Conservation (phyloP, 331 rosid genomes). For the Arachis monticola region DNA sequence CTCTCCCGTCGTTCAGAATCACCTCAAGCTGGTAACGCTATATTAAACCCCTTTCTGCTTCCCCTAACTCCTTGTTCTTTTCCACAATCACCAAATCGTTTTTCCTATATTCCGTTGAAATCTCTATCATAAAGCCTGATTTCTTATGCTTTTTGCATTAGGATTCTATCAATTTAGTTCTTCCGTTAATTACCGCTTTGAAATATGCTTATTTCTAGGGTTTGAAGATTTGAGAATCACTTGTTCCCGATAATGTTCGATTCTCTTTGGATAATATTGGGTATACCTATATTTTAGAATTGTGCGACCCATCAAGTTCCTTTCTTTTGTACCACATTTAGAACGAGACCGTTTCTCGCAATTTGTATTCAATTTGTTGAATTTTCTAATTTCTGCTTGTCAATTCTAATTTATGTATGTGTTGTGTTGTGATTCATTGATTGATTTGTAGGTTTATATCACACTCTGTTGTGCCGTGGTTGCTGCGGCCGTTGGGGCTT, state of each 20-base stretch:
- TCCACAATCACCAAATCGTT: background rate
- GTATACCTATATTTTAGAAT: background rate
- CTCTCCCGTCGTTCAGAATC: slow-evolving; percentile 79
- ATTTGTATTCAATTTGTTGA: background rate
- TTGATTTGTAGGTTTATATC: slow-evolving; percentile 64
- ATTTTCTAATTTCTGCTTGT: background rate
- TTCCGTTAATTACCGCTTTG: background rate
- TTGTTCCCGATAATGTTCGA: background rate
- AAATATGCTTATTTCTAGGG: slow-evolving; percentile 8
- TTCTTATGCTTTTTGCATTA: background rate
- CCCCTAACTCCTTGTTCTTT: background rate
- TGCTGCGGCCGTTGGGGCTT: slow-evolving; percentile 80
- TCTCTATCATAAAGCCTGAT: background rate
- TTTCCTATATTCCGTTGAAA: background rate
- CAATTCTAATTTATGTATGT: background rate
- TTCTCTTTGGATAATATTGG: background rate
- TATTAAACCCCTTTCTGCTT: background rate
- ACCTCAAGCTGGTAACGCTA: slow-evolving; percentile 70
- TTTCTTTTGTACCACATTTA: background rate
- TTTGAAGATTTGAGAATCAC: background rate
- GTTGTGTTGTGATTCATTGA: slow-evolving; percentile 8
- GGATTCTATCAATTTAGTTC: background rate
- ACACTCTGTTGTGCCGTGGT: slow-evolving; percentile 72
- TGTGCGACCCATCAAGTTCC: background rate
- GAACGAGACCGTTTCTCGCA: background rate